Evolutionary conservation across 179 eudicot genomes (phyloP).

Genomic region (Monotropa hypopitys): DNA sequence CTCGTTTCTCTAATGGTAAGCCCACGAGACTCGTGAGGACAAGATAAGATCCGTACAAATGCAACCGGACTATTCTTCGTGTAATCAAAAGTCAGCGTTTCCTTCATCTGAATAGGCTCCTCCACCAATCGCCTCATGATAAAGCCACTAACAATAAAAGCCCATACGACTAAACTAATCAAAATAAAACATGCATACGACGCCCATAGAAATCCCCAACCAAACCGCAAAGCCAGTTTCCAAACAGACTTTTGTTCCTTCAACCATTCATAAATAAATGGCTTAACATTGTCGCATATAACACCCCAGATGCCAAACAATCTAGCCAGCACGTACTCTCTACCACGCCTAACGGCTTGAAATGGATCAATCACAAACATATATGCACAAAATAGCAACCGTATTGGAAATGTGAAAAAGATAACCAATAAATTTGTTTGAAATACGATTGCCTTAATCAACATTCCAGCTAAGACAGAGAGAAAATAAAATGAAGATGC

Average conservation of each 20-base stretch:
- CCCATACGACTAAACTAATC: constrained; percentile 41
- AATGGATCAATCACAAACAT: constrained; percentile 49
- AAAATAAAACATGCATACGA: constrained; percentile 38
- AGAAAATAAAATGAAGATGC: constrained; percentile 23
- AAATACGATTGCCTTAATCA: constrained; percentile 45
- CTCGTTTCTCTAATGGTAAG: constrained; percentile 17
- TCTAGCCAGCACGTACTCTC: constrained; percentile 15
- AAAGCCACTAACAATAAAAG: constrained; percentile 60
- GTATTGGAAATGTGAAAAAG: constrained; percentile 40
- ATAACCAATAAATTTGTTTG: constrained; percentile 39
- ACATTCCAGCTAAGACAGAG: constrained; percentile 27
- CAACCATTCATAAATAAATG: constrained; percentile 31
- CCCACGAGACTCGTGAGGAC: constrained; percentile 15
- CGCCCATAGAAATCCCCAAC: constrained; percentile 72
- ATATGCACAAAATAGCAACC: constrained; percentile 29
- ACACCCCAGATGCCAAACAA: constrained; percentile 16
- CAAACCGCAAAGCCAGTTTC: constrained; percentile 34
- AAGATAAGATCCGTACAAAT: constrained; percentile 36
- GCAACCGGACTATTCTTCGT: constrained; percentile 63
- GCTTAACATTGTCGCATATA: constrained; percentile 17
- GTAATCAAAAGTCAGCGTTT: constrained; percentile 60
- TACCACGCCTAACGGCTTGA: constrained; percentile 18
- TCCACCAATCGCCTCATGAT: constrained; percentile 47
- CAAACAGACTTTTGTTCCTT: constrained; percentile 35
- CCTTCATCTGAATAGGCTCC: constrained; percentile 57